These are phyloP conservation scores for Kodamaea plutei DNA, from an alignment of 1,139 yeast species.

Conservation along the genomic window DNA sequence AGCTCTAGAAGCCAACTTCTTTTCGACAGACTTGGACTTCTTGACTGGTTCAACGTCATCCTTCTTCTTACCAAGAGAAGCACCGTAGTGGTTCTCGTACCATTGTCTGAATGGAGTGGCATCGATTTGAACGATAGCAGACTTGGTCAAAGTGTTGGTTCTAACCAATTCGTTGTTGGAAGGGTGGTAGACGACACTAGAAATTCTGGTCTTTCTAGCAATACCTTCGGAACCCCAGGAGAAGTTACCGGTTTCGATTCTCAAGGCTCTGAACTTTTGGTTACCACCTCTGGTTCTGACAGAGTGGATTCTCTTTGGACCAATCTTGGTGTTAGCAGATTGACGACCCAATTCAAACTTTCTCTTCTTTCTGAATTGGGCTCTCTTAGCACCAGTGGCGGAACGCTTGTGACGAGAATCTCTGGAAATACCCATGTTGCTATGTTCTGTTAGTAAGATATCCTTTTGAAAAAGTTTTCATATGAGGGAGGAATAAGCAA, in stretches of 20 bases:
- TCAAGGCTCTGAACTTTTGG: slow-evolving; percentile 99
- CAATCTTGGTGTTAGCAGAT: slow-evolving; percentile 99
- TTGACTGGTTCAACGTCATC: slow-evolving; percentile 47
- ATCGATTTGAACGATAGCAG: slow-evolving; percentile 98
- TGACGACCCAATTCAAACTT: slow-evolving; percentile 99
- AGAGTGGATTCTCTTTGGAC: slow-evolving; percentile 97
- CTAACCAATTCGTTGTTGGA: slow-evolving; percentile 99
- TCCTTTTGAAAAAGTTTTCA: too few relatives aligned
- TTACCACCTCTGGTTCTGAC: slow-evolving; percentile 99
- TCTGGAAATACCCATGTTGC: slow-evolving; percentile 98
- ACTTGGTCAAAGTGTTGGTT: slow-evolving; percentile 98
- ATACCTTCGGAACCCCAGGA: slow-evolving; percentile 99
- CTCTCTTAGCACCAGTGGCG: slow-evolving; percentile 99
- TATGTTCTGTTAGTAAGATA: too few relatives aligned
- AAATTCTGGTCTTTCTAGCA: slow-evolving; percentile 98
- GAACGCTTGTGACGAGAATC: slow-evolving; percentile 99
- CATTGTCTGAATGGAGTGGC: slow-evolving; percentile 99
- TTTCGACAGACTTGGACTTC: slow-evolving; percentile 80
- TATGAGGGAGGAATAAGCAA: too few relatives aligned
- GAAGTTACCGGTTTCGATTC: slow-evolving; percentile 99
- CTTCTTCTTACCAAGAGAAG: slow-evolving; percentile 80
- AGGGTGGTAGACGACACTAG: slow-evolving; percentile 98
- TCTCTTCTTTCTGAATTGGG: slow-evolving; percentile 99
- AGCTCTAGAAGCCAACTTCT: slow-evolving; percentile 91
- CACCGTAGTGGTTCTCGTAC: slow-evolving; percentile 98